These are phyloP conservation scores for Avena sativa DNA, from an alignment of 176 grass and related monocot species.

Conservation along the genomic window DNA sequence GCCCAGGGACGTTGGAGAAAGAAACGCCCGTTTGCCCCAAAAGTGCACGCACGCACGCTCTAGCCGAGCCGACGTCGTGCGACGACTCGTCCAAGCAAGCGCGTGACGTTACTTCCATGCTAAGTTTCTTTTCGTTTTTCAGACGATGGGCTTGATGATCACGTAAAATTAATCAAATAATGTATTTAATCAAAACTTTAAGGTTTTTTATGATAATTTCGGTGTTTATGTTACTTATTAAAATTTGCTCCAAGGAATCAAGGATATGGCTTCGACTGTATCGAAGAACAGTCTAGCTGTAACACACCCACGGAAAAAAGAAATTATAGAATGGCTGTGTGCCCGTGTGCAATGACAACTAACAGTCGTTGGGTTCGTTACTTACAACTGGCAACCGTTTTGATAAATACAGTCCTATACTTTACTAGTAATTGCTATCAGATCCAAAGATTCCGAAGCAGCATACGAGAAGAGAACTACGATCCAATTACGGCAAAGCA, in stretches of 20 bases:
- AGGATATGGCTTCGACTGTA: background rate
- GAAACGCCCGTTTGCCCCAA: background rate
- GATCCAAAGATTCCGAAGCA: background rate
- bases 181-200: no score
- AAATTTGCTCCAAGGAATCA: background rate
- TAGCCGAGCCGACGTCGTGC: background rate
- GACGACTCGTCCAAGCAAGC: constrained; percentile 12
- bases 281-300: background rate
- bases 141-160: background rate
- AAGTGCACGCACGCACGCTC: background rate
- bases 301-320: background rate
- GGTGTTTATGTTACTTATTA: background rate
- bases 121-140: background rate
- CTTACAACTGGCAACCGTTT: background rate
- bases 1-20: background rate
- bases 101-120: constrained; percentile 4
- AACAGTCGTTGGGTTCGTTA: background rate
- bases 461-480: background rate
- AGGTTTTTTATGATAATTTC: no score
- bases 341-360: background rate
- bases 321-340: background rate
- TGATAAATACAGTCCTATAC: accelerated
- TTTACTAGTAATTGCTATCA: background rate
- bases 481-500: background rate
- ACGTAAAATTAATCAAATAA: no score